Evolutionary conservation across 306 rosid genomes (phyloP), one percentile per base, ranked within the genome.

Genomic region (Lathyrus sativus): DNA sequence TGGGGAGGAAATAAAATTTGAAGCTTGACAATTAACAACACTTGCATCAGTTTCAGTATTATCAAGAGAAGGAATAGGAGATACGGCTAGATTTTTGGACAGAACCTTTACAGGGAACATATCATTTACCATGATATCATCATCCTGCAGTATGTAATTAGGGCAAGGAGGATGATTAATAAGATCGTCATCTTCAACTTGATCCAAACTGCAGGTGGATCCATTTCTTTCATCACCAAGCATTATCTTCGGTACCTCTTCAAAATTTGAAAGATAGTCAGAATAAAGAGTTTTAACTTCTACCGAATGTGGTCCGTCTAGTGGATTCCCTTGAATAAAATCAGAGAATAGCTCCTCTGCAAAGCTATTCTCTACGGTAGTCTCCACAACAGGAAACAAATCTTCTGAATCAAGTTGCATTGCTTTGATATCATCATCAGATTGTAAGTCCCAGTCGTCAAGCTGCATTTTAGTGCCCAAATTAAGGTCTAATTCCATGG

Each of bases 401-500:
- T 68, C 79, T 59, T 80, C 89, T 13, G 78, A 75, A 39, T 70
- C 74, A 41, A 65, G 71, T 71, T 73, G 82, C 72, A 74, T 62
- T 18, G 70, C 81, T 61, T 28, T 26, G 28, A 44, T 51, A 60
- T 43, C 49, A 63, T 74, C 64, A 58, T 64, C 80, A 5, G 79
- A 65, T 67, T 79, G 70, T 62, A 65, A 75, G 72, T 62, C 43
- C 48, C 11, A 67, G 74, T 50, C 57, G 17, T 73, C 82, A 64
- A 44, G 80, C 58, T 48, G 65, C 9, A 67, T 53, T 43, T 45
- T 29, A 53, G 64, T 57, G 63, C 63, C 77, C 35, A 79, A 63
- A 74, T 44, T 59, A 12, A 59, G 51, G 61, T 78, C 80, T 72
- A 29, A 74, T 48, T 77, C 76, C 67, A 41, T 41, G 57, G 83